Evolutionary conservation across 2,329 filamentous ascomycete genomes (phyloP), one percentile per base, ranked within the genome.

Genomic region (Colletotrichum simmondsii): DNA sequence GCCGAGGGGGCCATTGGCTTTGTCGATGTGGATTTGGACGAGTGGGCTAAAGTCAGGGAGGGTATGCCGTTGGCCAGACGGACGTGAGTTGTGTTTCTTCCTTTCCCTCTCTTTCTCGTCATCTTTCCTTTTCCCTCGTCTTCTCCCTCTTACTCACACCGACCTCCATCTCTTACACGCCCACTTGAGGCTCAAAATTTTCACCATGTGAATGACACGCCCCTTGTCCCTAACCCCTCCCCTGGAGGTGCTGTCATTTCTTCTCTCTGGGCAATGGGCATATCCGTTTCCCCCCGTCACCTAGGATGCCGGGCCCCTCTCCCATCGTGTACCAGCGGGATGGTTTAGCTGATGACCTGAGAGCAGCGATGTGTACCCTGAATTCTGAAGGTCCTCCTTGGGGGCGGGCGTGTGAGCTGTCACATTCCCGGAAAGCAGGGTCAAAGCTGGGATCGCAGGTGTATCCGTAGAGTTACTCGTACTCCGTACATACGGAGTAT

Each of bases 11-110:
- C 88, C 75, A 80, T 91, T 72, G 89, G 87, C 10, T 83, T 90
- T 30, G 88, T 89, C 0, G 87, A 90, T 56, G 84, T 91, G 58
- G 87, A 91, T 74, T 73, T 87, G 35, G 85, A 76, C 2, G 77
- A 86, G 70, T 80, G 87, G 82, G 84, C 83, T 75, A 83, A 81
- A 72, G 83, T 91, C 5, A 82, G 89, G 77, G 81, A 79, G 68
- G 83, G 84, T 80, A 88, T 90, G 86, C 88, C 88, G 58, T 78
- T 90, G 64, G 81, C 83, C 58, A 80, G 88, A 75, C 82, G 89
- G 75, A 86, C 80, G 88, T 89, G 73, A 86, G 88, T 87, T 14
- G 19, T 24, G 26, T 35, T 35, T 37, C 26, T 24, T 24, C 66
- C 32, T 49, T 35, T 58, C 53, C 30, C 32, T 35, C 46, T 24